Conservation (phyloP, 768 basidiomycete species). For the Austroboletus eburneus region DNA sequence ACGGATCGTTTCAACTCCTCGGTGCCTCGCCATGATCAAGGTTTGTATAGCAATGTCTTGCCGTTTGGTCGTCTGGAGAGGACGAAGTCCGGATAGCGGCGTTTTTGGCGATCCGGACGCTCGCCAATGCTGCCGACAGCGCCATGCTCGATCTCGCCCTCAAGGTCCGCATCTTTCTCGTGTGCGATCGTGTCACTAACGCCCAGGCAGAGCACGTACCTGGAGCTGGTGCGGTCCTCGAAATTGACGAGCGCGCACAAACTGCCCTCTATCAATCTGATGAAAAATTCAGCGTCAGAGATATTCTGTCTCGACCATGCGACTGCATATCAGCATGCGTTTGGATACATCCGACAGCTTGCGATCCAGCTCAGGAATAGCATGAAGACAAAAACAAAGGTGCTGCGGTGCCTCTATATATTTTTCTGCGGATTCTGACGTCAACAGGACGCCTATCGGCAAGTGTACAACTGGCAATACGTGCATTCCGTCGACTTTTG, state of each 20-base stretch:
- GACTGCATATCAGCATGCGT: constrained; percentile 87
- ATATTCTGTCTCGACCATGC: constrained; percentile 77
- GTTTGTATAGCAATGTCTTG: constrained; percentile 62
- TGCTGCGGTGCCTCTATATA: too few species aligned
- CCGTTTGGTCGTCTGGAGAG: constrained; percentile 77
- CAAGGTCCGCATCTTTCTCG: constrained; percentile 49
- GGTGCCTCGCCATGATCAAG: neutral
- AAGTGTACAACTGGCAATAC: constrained; percentile 99
- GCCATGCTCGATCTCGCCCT: constrained; percentile 80
- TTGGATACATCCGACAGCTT: constrained; percentile 91
- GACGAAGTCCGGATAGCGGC: constrained; percentile 83
- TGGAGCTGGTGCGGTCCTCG: constrained; percentile 76
- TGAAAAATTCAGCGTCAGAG: constrained; percentile 97
- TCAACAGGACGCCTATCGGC: constrained; percentile 91
- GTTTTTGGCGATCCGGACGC: constrained; percentile 77
- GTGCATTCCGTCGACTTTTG: constrained; percentile 96
- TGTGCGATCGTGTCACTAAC: neutral
- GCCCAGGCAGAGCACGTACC: constrained; percentile 70
- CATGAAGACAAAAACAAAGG: constrained; percentile 86
- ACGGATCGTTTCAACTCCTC: constrained; percentile 1
- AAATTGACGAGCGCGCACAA: constrained; percentile 86
- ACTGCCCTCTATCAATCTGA: constrained; percentile 86
- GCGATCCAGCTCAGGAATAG: constrained; percentile 90
- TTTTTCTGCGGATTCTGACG: too few species aligned
- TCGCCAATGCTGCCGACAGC: constrained; percentile 75